Evolutionary conservation across 2,329 filamentous ascomycete genomes (phyloP), one percentile per base, ranked within the genome.

Genomic region (Alternaria solani): DNA sequence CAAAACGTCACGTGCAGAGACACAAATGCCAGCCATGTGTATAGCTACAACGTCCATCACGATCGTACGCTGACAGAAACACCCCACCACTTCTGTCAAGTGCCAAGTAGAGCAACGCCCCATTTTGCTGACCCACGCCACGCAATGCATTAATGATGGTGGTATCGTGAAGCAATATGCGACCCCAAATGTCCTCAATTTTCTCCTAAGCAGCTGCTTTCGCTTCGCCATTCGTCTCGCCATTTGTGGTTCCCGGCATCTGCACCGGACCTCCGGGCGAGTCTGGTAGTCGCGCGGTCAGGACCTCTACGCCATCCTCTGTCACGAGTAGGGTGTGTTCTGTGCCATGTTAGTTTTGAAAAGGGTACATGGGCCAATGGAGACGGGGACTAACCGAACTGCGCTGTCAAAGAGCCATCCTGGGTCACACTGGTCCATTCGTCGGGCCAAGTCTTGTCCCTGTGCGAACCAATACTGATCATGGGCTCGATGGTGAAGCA

Each of bases 401-500:
- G 95, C 9, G 95, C 95, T 16, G 94, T 97, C 75, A 88, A 85
- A 79, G 91, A 91, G 51, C 95, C 95, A 77, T 99, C 95, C 57
- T 89, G 87, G 0, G 95, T 99, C 5, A 92, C 92, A 79, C 93
- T 97, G 1, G 95, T 99, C 95, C 95, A 99, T 82, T 98, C 93
- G 78, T 99, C 95, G 0, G 95, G 95, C 95, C 95, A 99, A 0
- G 93, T 98, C 78, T 95, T 91, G 75, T 99, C 95, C 64, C 88
- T 88, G 80, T 97, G 92, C 62, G 92, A 94, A 59, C 95, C 95
- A 56, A 97, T 80, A 41, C 93, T 93, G 76, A 99, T 94, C 95
- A 99, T 99, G 16, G 95, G 95, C 82, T 99, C 95, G 63, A 99
- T 99, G 0, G 95, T 99, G 74, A 99, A 99, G 66, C 93, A 97